Base-by-base conservation (phyloP, 2,329 filamentous ascomycete genomes). In the Metarhizium brunneum region DNA sequence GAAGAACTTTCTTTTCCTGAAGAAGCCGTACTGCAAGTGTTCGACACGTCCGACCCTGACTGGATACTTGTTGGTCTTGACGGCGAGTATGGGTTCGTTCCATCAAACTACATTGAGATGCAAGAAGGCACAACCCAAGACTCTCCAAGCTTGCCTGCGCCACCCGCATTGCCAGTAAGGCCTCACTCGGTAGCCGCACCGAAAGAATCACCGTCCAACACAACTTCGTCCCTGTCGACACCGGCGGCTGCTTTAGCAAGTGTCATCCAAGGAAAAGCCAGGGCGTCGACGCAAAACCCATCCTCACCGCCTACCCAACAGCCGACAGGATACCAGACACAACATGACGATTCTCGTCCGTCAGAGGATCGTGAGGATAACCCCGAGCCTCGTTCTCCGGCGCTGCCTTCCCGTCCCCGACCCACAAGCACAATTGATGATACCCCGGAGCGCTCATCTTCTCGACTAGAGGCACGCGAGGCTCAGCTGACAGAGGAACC, bases 1-100 rank as follows among this genome's bases (percentile, higher is more conserved):
- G 94, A 99, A 72, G 94, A 99, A 73, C 79, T 99, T 10, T 97
- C 92, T 29, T 97, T 99, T 68, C 82, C 89, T 51, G 94, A 99
- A 75, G 92, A 96, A 68, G 85, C 87, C 45, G 73, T 83, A 48
- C 80, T 99, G 51, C 78, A 88, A 58, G 88, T 99, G 50, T 97
- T 89, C 73, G 94, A 99, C 71, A 86, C 81, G 10, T 87, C 90
- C 5, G 94, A 99, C 70, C 90, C 90, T 14, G 94, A 99, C 72
- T 99, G 94, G 94, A 96, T 94, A 59, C 76, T 99, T 52, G 92
- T 95, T 35, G 92, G 92, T 18, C 76, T 86, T 48, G 85, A 91
- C 62, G 83, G 83, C 54, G 90, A 96, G 61, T 99, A 85, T 74
- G 94, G 94, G 51, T 99, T 99, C 71, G 94, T 89, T 54, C 94